Base-by-base conservation (phyloP, 495 filamentous ascomycete genomes). In the Pyronema domesticum region DNA sequence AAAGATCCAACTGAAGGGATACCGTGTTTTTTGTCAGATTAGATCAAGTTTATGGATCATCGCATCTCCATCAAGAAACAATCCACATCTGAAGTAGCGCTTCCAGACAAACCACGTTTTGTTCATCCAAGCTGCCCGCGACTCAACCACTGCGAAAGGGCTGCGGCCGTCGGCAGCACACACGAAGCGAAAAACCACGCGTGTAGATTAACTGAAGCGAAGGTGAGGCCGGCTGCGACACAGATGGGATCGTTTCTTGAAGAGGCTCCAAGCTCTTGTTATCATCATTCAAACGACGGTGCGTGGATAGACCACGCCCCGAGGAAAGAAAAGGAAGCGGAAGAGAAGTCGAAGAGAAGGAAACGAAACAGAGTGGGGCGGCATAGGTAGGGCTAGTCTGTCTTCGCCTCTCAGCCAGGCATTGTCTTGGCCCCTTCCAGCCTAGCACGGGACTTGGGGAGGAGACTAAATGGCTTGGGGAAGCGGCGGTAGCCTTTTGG, bases 11-110 rank as follows among this genome's bases (percentile, higher is more conserved):
- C n/a, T n/a, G n/a, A 30, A 30, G 23, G 23, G 23, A 30, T 5
- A 30, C 23, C 23, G 23, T 30, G 23, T 30, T 30, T 60, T 53
- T 57, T 58, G 63, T 65, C 63, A 65, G 63, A 65, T 65, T 65
- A 65, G 63, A 65, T 65, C 63, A 65, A 65, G 63, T 65, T 30
- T 30, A 30, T 30, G 23, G 23, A 30, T 30, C 23, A 30, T 30
- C 23, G 23, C 23, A 30, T 30, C 23, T 30, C 5, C 23, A 30
- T 30, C 23, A 30, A 30, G 23, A 30, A 30, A 30, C 23, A 30
- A 30, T 30, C 23, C 23, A 30, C 23, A 30, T 30, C 23, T 30
- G 5, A 5, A 30, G 23, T 5, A 30, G 23, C 23, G 23, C 23
- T 30, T 30, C 23, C 23, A 30, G 23, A 30, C 23, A 30, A 2